These are phyloP conservation scores for Forsythia viridissima DNA, from an alignment of 257 asterid species.

Conservation along the genomic window DNA sequence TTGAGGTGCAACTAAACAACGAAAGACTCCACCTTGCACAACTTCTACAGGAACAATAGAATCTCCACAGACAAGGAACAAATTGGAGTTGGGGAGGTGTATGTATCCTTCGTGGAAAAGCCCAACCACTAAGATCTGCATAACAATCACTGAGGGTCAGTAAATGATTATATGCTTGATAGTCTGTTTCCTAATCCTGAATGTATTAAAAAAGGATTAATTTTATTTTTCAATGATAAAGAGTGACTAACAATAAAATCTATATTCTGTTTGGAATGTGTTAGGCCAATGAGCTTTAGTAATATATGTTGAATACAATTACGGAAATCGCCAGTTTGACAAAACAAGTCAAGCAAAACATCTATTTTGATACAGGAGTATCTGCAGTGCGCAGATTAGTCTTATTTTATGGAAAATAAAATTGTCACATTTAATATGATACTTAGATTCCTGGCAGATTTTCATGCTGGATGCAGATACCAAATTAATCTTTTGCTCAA, in stretches of 20 bases:
- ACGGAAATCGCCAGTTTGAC: neutral
- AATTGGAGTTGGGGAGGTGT: conserved; percentile 41
- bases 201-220: neutral
- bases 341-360: conserved; percentile 3
- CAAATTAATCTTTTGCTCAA: neutral
- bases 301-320: conserved; percentile 5
- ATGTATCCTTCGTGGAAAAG: conserved; percentile 50
- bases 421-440: neutral
- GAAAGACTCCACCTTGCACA: conserved; percentile 82
- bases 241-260: neutral
- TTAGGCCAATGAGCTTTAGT: neutral
- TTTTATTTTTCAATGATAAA: neutral
- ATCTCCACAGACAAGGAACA: conserved; percentile 76
- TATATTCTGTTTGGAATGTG: neutral
- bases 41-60: conserved; percentile 56
- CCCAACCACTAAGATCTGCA: conserved; percentile 87
- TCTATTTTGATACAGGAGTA: neutral
- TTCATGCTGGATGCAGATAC: neutral
- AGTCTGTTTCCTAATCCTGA: neutral
- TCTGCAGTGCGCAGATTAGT: conserved; percentile 1
- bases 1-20: conserved; percentile 70
- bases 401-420: neutral
- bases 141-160: conserved; percentile 26
- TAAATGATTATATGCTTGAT: neutral
- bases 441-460: neutral